phyloP scores from a whole-genome alignment of 768 basidiomycete species.

The Russula sp. region DNA sequence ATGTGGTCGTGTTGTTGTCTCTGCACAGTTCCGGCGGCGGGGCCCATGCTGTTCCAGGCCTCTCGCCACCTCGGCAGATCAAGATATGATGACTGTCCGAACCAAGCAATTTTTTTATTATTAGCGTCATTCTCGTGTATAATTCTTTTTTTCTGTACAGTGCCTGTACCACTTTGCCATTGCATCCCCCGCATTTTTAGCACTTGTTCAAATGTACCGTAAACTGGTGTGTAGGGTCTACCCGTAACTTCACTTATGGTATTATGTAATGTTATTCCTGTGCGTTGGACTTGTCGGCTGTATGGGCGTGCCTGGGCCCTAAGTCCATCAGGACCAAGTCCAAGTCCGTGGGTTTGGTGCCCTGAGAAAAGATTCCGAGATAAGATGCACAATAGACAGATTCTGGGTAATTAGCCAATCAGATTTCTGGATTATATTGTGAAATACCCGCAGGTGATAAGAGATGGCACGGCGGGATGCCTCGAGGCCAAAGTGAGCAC shows the following conservation, averaged over 20 bases:
- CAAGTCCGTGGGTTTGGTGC: neutral
- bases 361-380: neutral
- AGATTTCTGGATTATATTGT: too few species aligned
- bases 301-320: neutral
- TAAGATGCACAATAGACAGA: neutral
- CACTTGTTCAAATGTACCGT: slow-evolving; percentile 11
- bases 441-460: too few species aligned
- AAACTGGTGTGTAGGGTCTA: neutral
- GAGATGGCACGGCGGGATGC: neutral
- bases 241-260: slow-evolving; percentile 6
- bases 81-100: slow-evolving; percentile 29
- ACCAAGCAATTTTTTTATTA: neutral
- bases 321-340: neutral
- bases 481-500: neutral
- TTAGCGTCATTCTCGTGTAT: slow-evolving; percentile 3
- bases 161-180: slow-evolving; percentile 6
- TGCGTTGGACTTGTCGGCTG: neutral
- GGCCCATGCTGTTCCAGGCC: slow-evolving; percentile 30
- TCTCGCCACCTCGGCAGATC: slow-evolving; percentile 33
- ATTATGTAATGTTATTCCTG: slow-evolving; percentile 1
- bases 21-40: slow-evolving; percentile 38
- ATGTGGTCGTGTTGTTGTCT: slow-evolving; percentile 54
- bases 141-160: slow-evolving; percentile 5
- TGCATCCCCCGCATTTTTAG: slow-evolving; percentile 14
- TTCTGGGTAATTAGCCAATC: too few species aligned